Evolutionary conservation across 176 grass and related monocot species (phyloP), one percentile per base, ranked within the genome.

Genomic region (Neostapfia colusana): DNA sequence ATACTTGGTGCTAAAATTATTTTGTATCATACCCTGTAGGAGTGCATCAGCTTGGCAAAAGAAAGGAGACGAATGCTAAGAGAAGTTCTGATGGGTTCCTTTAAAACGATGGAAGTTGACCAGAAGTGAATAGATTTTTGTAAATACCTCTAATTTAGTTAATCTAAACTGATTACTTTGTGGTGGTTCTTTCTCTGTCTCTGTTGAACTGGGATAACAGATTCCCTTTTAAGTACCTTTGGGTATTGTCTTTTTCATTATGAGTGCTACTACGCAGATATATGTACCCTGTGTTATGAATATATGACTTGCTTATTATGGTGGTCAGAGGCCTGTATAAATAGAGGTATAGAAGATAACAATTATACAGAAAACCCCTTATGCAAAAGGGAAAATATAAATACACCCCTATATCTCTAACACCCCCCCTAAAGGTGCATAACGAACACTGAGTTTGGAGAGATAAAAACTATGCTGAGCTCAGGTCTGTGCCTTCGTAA

Each of bases 81-180:
- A 36, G 81, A 67, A 42, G 87, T 89, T 69, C 81, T 93, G 50
- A 86, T 57, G 57, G 88, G 89, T 56, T 89, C 86, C 25, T 4
- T 87, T 61, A 78, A 80, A 28, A 77, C 53, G 14, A 93, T 93
- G 93, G 88, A 97, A 72, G 85, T 91, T 2, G 88, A 89, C 72
- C 83, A 89, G 9, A 80, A 38, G 75, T 54, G 85, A 83, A 53
- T 83, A 73, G 67, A 3, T 73, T 44, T 35, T 2, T 20, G 70
- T 67, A 67, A 66, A 66, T 78, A 67, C 38, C 8, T 57, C 54
- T 25, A 24, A 64, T 70, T 80, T 57, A 72, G 40, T 73, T 75
- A 70, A 51, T 34, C 34, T 70, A 70, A 61, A 53, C 28, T 14
- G 44, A 69, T 63, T 50, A 31, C 50, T 42, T 51, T 37, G 24